These are phyloP conservation scores for Penicillium diatomitis DNA, from an alignment of 495 filamentous ascomycete species.

Conservation along the genomic window DNA sequence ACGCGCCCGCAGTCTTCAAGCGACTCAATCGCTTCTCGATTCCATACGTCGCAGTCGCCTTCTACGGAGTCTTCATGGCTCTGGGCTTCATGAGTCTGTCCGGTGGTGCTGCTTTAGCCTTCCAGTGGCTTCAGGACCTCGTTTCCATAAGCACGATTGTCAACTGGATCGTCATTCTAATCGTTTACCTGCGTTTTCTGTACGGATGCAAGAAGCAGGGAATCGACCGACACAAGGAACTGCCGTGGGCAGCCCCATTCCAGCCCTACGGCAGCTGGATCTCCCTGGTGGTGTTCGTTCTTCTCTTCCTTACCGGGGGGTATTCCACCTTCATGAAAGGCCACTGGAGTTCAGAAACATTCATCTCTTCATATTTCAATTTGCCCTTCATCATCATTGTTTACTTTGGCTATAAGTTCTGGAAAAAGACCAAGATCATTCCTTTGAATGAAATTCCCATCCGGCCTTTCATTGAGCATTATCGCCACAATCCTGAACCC, in stretches of 20 bases:
- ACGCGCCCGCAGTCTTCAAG: conserved; percentile 36
- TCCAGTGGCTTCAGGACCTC: conserved; percentile 48
- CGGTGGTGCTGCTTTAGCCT: conserved; percentile 42
- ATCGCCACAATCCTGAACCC: conserved; percentile 15
- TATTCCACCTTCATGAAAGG: conserved; percentile 43
- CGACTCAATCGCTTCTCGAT: conserved; percentile 51
- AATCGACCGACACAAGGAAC: conserved; percentile 26
- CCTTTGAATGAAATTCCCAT: conserved; percentile 39
- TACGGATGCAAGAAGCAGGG: conserved; percentile 43
- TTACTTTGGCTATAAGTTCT: conserved; percentile 46
- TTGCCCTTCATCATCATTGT: conserved; percentile 45
- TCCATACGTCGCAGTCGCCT: conserved; percentile 44
- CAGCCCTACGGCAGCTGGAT: conserved; percentile 45
- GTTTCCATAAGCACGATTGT: conserved; percentile 45
- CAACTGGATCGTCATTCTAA: conserved; percentile 44
- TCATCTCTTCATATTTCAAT: conserved; percentile 31
- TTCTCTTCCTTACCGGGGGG: conserved; percentile 30
- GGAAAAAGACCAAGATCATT: conserved; percentile 44
- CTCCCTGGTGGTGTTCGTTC: conserved; percentile 35
- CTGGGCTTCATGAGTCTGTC: conserved; percentile 49
- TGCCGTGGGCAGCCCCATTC: conserved; percentile 41
- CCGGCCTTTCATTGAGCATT: conserved; percentile 17
- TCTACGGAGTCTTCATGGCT: conserved; percentile 39
- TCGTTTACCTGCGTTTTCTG: conserved; percentile 47
- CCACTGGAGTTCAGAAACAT: conserved; percentile 23